These are phyloP conservation scores for Russula compacta DNA, from an alignment of 768 basidiomycete species.

Conservation along the genomic window DNA sequence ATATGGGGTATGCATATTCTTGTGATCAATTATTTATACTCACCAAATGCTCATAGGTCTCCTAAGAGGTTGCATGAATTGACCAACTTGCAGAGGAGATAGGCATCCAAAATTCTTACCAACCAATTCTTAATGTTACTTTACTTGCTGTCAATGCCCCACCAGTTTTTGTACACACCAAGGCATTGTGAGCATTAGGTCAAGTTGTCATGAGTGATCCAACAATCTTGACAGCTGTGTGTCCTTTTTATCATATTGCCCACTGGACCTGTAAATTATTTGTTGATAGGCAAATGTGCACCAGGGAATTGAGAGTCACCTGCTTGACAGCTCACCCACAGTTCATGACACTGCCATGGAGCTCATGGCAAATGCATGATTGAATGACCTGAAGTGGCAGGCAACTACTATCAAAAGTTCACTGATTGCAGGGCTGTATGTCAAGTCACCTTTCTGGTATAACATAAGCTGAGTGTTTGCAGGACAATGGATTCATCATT, in stretches of 20 bases:
- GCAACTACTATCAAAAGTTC: constrained; percentile 81
- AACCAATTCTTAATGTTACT: too few species aligned
- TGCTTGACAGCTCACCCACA: constrained; percentile 84
- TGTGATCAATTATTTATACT: too few species aligned
- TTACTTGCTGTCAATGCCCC: constrained; percentile 76
- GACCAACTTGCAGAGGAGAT: constrained; percentile 60
- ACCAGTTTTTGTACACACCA: constrained; percentile 87
- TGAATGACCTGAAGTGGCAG: constrained; percentile 75
- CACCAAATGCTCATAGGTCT: too few species aligned
- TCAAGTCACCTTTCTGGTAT: background rate
- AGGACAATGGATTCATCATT: constrained; percentile 93
- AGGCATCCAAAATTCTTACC: too few species aligned
- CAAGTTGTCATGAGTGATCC: constrained; percentile 84
- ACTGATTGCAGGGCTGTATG: constrained; percentile 83
- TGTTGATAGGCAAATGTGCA: constrained; percentile 54
- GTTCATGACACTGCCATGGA: constrained; percentile 97
- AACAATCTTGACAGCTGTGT: too few species aligned
- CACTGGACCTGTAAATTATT: too few species aligned
- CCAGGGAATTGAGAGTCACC: too few species aligned
- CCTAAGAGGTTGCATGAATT: constrained; percentile 58
- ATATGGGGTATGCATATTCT: constrained; percentile 51
- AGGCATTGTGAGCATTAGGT: constrained; percentile 83
- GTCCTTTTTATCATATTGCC: too few species aligned
- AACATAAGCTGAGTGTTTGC: background rate
- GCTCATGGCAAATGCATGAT: constrained; percentile 90